These are phyloP conservation scores for Lanmaoa pseudosensibilis DNA, from an alignment of 768 basidiomycete species.

Conservation along the genomic window DNA sequence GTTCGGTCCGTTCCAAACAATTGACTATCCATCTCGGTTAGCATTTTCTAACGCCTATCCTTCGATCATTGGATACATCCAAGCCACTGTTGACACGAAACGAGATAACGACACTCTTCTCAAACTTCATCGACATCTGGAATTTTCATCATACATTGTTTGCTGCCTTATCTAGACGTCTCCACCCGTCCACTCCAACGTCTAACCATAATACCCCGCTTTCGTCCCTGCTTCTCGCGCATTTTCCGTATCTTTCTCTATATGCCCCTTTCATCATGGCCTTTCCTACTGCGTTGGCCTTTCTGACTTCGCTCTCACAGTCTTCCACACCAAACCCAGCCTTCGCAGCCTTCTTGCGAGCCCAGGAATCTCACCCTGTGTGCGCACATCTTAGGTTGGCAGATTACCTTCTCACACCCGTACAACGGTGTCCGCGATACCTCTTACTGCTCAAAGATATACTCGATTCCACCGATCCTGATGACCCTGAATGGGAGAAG, in stretches of 20 bases:
- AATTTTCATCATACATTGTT: slow-evolving; percentile 80
- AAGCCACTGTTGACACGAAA: slow-evolving; percentile 68
- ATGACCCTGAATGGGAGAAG: slow-evolving; percentile 66
- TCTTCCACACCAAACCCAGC: slow-evolving; percentile 39
- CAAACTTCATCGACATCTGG: slow-evolving; percentile 91
- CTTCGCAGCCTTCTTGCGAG: slow-evolving; percentile 63
- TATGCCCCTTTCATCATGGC: slow-evolving; percentile 84
- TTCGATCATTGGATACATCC: slow-evolving; percentile 67
- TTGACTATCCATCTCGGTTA: slow-evolving; percentile 29
- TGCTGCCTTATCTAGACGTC: slow-evolving; percentile 51
- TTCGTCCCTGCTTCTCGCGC: slow-evolving; percentile 66
- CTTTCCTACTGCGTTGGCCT: slow-evolving; percentile 65
- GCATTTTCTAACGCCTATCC: slow-evolving; percentile 83
- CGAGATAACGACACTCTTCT: slow-evolving; percentile 73
- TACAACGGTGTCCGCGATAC: slow-evolving; percentile 88
- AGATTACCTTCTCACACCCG: slow-evolving; percentile 84
- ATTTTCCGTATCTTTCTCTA: slow-evolving; percentile 86
- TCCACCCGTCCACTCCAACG: slow-evolving; percentile 22
- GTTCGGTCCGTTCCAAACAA: background rate
- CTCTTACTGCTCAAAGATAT: slow-evolving; percentile 82
- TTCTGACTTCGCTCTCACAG: slow-evolving; percentile 55
- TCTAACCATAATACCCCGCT: slow-evolving; percentile 40
- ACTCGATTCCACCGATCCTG: slow-evolving; percentile 59
- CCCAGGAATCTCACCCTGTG: slow-evolving; percentile 64
- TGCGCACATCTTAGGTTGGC: slow-evolving; percentile 76